phyloP scores from a whole-genome alignment of 441 rosid species.

The Arabidopsis lyrata region DNA sequence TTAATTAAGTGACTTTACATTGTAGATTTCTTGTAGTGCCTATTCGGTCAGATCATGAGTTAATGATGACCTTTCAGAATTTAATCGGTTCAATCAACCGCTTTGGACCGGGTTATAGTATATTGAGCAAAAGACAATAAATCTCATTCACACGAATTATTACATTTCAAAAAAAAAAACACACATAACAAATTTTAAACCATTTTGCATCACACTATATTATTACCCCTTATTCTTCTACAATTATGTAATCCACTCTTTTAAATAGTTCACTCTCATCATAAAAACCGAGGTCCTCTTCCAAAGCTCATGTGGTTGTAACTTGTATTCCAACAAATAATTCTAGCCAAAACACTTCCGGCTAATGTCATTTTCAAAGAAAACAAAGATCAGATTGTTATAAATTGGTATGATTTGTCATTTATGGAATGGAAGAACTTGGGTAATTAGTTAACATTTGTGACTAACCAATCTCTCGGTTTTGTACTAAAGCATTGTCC shows the following conservation, averaged over 20 bases:
- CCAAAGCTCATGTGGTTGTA: neutral
- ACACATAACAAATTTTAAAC: neutral
- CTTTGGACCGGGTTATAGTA: too few relatives aligned
- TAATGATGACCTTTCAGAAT: too few relatives aligned
- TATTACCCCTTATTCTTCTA: neutral
- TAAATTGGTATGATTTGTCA: neutral
- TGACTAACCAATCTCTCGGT: neutral
- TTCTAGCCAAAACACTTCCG: neutral
- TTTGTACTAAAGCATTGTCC: neutral
- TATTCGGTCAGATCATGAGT: too few relatives aligned
- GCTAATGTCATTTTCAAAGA: neutral
- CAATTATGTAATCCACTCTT: conserved; percentile 1
- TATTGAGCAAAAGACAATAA: too few relatives aligned
- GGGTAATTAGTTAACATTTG: neutral
- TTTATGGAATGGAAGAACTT: neutral
- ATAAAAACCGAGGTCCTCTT: too few relatives aligned
- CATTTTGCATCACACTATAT: neutral
- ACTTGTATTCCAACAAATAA: neutral
- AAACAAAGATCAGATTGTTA: neutral
- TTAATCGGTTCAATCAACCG: too few relatives aligned
- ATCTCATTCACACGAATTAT: neutral
- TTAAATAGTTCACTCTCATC: conserved; percentile 9
- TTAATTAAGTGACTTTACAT: too few relatives aligned
- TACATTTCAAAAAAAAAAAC: too few relatives aligned
- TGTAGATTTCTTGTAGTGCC: too few relatives aligned